Evolutionary conservation across 768 basidiomycete genomes (phyloP).

Genomic region (Hirschioporus abietinus): DNA sequence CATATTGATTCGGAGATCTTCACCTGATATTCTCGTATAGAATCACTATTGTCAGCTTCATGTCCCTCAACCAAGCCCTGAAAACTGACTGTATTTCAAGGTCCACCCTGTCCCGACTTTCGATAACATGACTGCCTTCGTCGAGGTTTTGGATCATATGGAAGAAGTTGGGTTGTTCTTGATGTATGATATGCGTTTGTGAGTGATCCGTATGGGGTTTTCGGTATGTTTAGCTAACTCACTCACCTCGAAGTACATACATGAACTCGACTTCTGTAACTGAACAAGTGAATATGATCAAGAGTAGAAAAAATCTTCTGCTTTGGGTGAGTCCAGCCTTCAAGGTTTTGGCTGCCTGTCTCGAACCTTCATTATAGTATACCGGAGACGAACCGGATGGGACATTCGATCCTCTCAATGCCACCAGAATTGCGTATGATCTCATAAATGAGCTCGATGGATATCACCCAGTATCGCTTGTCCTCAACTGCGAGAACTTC

Average conservation of each 20-base stretch:
- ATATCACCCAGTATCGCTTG: conserved; percentile 58
- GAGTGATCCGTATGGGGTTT: conserved; percentile 8
- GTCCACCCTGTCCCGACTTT: conserved; percentile 71
- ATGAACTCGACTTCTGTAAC: conserved; percentile 57
- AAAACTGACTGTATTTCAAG: conserved; percentile 21
- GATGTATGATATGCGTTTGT: conserved; percentile 81
- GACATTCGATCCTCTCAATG: conserved; percentile 59
- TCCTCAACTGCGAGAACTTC: conserved; percentile 60
- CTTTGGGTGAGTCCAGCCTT: conserved; percentile 31
- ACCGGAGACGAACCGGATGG: conserved; percentile 75
- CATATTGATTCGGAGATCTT: conserved; percentile 13
- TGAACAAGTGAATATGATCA: conserved; percentile 64
- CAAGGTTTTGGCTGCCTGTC: background rate
- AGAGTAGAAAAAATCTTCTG: conserved; percentile 61
- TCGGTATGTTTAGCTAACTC: background rate
- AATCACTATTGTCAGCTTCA: conserved; percentile 31
- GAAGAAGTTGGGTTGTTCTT: conserved; percentile 64
- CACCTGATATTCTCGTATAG: conserved; percentile 18
- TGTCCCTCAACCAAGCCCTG: background rate
- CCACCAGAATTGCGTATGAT: conserved; percentile 43
- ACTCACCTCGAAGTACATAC: conserved; percentile 40
- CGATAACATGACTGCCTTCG: conserved; percentile 50
- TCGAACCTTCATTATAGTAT: conserved; percentile 31
- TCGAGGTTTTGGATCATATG: conserved; percentile 61
- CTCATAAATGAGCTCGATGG: conserved; percentile 45